These are phyloP conservation scores for Harringtonia lauricola DNA, from an alignment of 2,329 filamentous ascomycete genomes.

Conservation along the genomic window DNA sequence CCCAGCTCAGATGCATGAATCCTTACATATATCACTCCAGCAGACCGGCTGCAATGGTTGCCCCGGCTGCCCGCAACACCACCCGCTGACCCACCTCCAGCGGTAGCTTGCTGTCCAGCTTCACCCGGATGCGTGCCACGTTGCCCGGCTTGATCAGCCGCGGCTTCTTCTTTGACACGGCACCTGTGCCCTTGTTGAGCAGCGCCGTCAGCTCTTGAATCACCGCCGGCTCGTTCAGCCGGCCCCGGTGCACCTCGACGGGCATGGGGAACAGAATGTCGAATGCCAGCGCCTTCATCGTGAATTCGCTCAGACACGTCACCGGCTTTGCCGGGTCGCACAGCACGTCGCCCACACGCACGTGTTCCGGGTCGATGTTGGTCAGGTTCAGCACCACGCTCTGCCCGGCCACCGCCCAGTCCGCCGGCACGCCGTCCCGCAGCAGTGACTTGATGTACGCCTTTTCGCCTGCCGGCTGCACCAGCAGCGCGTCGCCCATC, in stretches of 20 bases:
- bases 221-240: constrained; percentile 66
- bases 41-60: constrained; percentile 79
- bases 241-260: constrained; percentile 79
- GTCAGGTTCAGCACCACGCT: constrained; percentile 75
- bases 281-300: constrained; percentile 77
- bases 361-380: constrained; percentile 74
- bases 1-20: no score
- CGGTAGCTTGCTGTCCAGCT: constrained; percentile 62
- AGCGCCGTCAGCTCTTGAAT: constrained; percentile 62
- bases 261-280: constrained; percentile 82
- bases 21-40: constrained; percentile 43
- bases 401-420: constrained; percentile 53
- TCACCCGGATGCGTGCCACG: constrained; percentile 67
- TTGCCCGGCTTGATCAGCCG: constrained; percentile 70
- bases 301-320: constrained; percentile 60
- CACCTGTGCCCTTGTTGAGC: constrained; percentile 69
- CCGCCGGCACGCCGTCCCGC: constrained; percentile 51
- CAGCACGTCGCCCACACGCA: constrained; percentile 78
- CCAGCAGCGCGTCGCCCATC: constrained; percentile 66
- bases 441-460: constrained; percentile 75
- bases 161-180: constrained; percentile 71
- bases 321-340: constrained; percentile 61
- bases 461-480: constrained; percentile 72
- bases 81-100: constrained; percentile 72
- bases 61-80: constrained; percentile 68